phyloP scores from a whole-genome alignment of 768 basidiomycete species.

The Dacryopinax primogenitus region DNA sequence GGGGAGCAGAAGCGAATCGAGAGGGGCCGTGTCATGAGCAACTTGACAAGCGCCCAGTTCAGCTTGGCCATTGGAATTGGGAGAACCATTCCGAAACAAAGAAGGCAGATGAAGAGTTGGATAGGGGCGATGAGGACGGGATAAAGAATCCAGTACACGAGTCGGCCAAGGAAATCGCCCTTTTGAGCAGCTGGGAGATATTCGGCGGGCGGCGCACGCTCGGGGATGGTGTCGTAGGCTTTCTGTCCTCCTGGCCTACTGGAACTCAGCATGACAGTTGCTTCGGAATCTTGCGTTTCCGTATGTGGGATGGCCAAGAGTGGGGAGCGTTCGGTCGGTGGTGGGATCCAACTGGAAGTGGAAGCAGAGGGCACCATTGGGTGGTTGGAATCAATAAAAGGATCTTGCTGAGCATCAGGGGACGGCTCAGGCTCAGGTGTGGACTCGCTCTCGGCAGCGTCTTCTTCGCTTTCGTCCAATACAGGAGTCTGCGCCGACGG shows the following conservation, averaged over 20 bases:
- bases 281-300: neutral
- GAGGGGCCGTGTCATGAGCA: constrained; percentile 66
- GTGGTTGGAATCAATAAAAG: neutral
- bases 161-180: constrained; percentile 49
- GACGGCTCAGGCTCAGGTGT: constrained; percentile 25
- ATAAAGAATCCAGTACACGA: constrained; percentile 73
- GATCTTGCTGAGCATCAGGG: constrained; percentile 15
- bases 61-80: constrained; percentile 98
- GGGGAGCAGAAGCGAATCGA: constrained; percentile 87
- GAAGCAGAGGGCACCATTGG: neutral
- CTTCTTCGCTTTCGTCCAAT: constrained; percentile 29
- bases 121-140: constrained; percentile 70
- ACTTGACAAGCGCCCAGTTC: constrained; percentile 83
- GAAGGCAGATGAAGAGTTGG: constrained; percentile 71
- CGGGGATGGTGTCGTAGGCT: constrained; percentile 53
- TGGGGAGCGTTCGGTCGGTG: neutral
- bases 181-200: constrained; percentile 13
- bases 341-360: constrained; percentile 5
- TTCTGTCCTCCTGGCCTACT: constrained; percentile 24
- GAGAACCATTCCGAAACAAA: constrained; percentile 92
- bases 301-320: neutral
- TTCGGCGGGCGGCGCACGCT: constrained; percentile 3
- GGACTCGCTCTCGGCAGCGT: constrained; percentile 25
- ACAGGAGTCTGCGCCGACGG: constrained; percentile 7
- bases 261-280: neutral